These are phyloP conservation scores for Curvularia spicifera DNA, from an alignment of 2,329 filamentous ascomycete genomes.

Conservation along the genomic window DNA sequence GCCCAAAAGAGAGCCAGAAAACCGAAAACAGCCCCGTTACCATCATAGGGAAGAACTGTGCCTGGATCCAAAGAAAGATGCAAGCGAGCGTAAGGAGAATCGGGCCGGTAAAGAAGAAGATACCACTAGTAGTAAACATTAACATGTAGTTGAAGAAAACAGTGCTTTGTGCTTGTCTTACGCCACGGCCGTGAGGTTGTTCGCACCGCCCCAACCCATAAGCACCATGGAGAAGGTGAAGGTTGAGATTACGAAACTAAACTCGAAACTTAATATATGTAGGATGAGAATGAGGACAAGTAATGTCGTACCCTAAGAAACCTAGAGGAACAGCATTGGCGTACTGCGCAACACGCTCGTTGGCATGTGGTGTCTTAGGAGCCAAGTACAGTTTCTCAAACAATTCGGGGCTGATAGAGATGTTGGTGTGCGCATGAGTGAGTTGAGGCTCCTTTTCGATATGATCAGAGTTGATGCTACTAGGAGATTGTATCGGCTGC, in stretches of 20 bases:
- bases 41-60: constrained; percentile 54
- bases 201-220: constrained; percentile 51
- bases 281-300: neutral
- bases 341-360: constrained; percentile 24
- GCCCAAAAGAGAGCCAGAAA: constrained; percentile 61
- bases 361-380: constrained; percentile 34
- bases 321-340: constrained; percentile 40
- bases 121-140: constrained; percentile 30
- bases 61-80: constrained; percentile 60
- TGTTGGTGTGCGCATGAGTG: constrained; percentile 34
- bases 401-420: constrained; percentile 36
- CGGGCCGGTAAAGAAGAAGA: constrained; percentile 56
- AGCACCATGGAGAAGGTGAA: constrained; percentile 51
- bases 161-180: constrained; percentile 9
- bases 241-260: constrained; percentile 49
- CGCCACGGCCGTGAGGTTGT: constrained; percentile 45
- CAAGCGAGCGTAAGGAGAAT: constrained; percentile 56
- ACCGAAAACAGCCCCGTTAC: constrained; percentile 58
- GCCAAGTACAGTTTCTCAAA: constrained; percentile 41
- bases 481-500: neutral
- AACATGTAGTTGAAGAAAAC: neutral
- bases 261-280: neutral
- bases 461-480: constrained; percentile 21
- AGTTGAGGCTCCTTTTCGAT: constrained; percentile 32
- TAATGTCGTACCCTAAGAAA: constrained; percentile 34